Base-by-base conservation (phyloP, 2,329 filamentous ascomycete species). In the Colletotrichum sidae region DNA sequence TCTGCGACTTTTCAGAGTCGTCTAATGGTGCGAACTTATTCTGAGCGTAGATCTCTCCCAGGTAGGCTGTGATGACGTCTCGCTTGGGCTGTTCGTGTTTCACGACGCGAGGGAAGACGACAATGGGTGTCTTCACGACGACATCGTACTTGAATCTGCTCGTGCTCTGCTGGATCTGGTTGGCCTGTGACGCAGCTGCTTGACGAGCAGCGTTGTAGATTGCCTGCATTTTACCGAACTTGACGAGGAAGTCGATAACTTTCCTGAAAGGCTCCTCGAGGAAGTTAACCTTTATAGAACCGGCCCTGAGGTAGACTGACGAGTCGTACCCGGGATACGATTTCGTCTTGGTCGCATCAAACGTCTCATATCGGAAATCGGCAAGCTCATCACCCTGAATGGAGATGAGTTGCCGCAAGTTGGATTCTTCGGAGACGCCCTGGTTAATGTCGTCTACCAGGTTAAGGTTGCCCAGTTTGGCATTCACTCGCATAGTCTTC, bases 181-280 rank as follows among this genome's bases (percentile, higher is more conserved):
- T 97, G 9, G 96, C 96, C 76, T 97, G 94, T 67, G 92, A 95
- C 44, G 96, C 93, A 3, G 96, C 96, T 44, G 95, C 96, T 78
- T 97, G 93, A 39, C 96, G 89, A 11, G 96, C 96, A 46, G 96
- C 95, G 74, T 99, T 99, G 83, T 97, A 99, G 57, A 99, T 92
- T 25, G 96, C 95, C 78, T 99, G 96, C 96, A 99, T 99, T 79
- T 97, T 97, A 67, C 96, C 96, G 76, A 99, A 99, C 73, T 99
- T 99, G 76, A 99, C 94, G 47, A 97, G 84, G 77, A 99, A 99
- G 70, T 96, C 93, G 78, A 99, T 93, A 69, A 99, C 98, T 79
- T 98, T 98, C 56, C 96, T 89, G 83, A 98, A 97, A 0, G 96
- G 96, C 76, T 99, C 96, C 67, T 97, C 95, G 4, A 98, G 81